Percentiles rank a stretch among this genome's conserved stretches.
These are phyloP conservation scores for Macadamia tetraphylla DNA, from an alignment of 164 flowering plant species.

Conservation along the genomic window DNA sequence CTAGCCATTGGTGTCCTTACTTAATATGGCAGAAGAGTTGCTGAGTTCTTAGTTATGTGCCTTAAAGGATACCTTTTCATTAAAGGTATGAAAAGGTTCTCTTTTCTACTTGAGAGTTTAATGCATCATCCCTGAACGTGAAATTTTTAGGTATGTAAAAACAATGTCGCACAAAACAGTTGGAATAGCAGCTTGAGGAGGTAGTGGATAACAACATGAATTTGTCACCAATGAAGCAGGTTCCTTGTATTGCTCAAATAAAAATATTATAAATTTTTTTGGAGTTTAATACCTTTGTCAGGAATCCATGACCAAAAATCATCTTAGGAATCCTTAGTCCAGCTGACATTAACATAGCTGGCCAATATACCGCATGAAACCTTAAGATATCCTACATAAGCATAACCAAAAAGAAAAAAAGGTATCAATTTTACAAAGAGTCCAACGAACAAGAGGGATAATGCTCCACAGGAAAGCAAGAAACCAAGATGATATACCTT, in stretches of 20 bases:
- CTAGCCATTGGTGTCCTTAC: too few species aligned
- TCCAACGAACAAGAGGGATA: neutral
- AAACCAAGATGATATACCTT: conserved; percentile 46
- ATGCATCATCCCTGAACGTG: too few species aligned
- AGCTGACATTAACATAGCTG: conserved; percentile 96
- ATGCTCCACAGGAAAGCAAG: neutral
- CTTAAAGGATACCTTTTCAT: too few species aligned
- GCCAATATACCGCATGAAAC: conserved; percentile 99
- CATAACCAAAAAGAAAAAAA: conserved; percentile 1
- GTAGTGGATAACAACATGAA: too few species aligned
- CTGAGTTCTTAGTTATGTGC: too few species aligned
- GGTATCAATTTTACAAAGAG: neutral
- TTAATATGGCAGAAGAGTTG: too few species aligned
- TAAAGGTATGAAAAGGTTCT: too few species aligned
- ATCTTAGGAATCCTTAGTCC: conserved; percentile 78
- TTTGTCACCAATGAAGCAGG: too few species aligned
- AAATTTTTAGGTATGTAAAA: too few species aligned
- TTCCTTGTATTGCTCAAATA: neutral
- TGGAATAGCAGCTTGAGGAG: too few species aligned
- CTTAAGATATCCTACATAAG: conserved; percentile 80
- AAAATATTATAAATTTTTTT: neutral
- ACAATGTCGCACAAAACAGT: too few species aligned
- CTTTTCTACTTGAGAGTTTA: too few species aligned
- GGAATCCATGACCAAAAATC: conserved; percentile 95
- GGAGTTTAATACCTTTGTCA: conserved; percentile 71